Percentiles rank a stretch among this genome's conserved stretches.
phyloP scores from a whole-genome alignment of 164 flowering plant genomes.

The Liquidambar formosana region DNA sequence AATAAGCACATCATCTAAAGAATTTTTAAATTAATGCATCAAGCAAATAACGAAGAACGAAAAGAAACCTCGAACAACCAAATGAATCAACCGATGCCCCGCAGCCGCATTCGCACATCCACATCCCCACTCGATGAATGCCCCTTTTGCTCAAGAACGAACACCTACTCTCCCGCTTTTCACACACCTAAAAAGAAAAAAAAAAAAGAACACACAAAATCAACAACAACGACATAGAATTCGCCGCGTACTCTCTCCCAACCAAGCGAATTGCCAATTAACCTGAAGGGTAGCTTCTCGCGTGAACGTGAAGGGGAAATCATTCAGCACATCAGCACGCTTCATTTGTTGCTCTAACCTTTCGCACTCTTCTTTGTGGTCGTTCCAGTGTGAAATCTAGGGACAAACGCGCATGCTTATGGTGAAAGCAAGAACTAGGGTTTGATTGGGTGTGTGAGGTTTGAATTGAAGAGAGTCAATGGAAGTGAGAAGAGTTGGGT shows the following conservation, averaged over 20 bases:
- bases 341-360: constrained; percentile 79
- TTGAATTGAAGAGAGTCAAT: not conserved
- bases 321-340: constrained; percentile 44
- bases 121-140: constrained; percentile 73
- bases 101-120: constrained; percentile 78
- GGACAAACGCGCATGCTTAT: not conserved
- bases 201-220: not conserved
- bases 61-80: constrained; percentile 41
- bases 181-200: constrained; percentile 37
- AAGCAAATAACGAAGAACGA: not conserved
- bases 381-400: constrained; percentile 70
- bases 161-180: constrained; percentile 58
- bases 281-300: constrained; percentile 62
- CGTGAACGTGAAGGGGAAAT: constrained; percentile 80
- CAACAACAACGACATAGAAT: not conserved
- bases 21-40: not conserved
- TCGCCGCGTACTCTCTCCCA: not conserved
- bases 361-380: constrained; percentile 78
- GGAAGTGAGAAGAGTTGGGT: not conserved
- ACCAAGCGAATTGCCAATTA: not conserved
- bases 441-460: not conserved
- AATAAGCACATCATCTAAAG: no score
- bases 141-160: constrained; percentile 59
- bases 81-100: constrained; percentile 30
- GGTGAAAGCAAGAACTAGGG: not conserved